Base-by-base conservation (phyloP, 78 protist genomes). In the Dictyostelium discoideum region DNA sequence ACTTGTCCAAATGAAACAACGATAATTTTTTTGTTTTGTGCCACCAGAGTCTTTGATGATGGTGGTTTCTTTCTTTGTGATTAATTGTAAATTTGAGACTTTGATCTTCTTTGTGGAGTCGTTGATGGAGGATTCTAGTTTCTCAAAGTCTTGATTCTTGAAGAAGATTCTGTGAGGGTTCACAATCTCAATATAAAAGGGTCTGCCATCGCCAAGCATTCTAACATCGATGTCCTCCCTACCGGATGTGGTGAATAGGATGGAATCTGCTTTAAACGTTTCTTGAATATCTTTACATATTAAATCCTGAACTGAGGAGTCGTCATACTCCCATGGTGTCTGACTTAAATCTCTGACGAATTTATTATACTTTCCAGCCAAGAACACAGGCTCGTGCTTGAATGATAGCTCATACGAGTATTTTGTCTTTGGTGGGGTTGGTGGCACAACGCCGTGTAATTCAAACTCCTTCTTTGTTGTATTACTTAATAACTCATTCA, bases 181-280 rank as follows among this genome's bases (percentile, higher is more conserved):
- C 5, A 20, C 18, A 14, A 98, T 22, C 87, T 98, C 98, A 1
- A 98, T 40, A 1, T 97, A 60, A 69, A 98, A 98, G 10, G 99
- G 99, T 24, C 99, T 90, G 18, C 99, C 99, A 0, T 14, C 9
- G 40, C 98, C 98, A 16, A 98, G 87, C 99, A 98, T 98, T 37
- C 99, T 96, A 18, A 98, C 99, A 65, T 98, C 99, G 20, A 86
- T 44, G 72, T 98, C 99, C 50, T 98, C 99, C 6, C 99, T 95
- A 14, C 99, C 99, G 1, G 98, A 72, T 13, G 94, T 2, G 13
- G 87, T 10, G 40, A 69, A 85, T 18, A 46, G 11, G 20, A 60
- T 37, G 22, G 73, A 10, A 16, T 89, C 94, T 4, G 63, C 29
- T 81, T 63, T 42, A 69, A 79, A 89, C 0, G 29, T 1, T 1